These are phyloP conservation scores for Nymphaea colorata DNA, from an alignment of 164 flowering plant genomes.

Conservation along the genomic window DNA sequence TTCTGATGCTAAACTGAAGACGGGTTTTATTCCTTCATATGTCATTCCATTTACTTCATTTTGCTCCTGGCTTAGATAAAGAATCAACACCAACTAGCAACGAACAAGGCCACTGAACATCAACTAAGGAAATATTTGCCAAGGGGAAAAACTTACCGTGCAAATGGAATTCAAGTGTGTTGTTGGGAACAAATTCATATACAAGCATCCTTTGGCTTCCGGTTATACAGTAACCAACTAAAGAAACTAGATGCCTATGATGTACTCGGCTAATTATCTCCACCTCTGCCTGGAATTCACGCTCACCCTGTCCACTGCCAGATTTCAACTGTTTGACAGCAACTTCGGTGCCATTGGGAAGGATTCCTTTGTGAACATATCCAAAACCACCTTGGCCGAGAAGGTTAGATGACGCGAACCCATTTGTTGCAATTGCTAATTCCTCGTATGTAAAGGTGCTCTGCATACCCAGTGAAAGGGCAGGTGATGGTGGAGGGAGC, in stretches of 20 bases:
- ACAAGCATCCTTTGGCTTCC: constrained; percentile 80
- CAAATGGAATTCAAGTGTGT: constrained; percentile 85
- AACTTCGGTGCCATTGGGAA: constrained; percentile 84
- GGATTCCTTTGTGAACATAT: constrained; percentile 84
- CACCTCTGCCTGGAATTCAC: constrained; percentile 94
- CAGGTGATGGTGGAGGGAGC: constrained; percentile 67
- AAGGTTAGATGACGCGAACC: constrained; percentile 79
- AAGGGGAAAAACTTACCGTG: constrained; percentile 43
- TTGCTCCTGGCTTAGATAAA: not conserved
- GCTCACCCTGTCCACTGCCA: constrained; percentile 96
- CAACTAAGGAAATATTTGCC: not conserved
- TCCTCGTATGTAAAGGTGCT: constrained; percentile 84
- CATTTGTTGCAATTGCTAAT: constrained; percentile 78
- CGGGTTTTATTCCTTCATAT: not conserved
- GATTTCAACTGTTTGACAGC: constrained; percentile 83
- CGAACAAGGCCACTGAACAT: not conserved
- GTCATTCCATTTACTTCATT: not conserved
- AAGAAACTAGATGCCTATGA: constrained; percentile 86
- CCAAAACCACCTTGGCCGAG: constrained; percentile 99
- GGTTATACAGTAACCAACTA: constrained; percentile 86
- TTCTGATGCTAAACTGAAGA: not conserved
- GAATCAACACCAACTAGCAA: not conserved
- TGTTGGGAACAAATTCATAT: constrained; percentile 92
- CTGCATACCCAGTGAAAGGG: constrained; percentile 49
- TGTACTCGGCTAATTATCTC: constrained; percentile 95